Percentiles rank a stretch among this genome's conserved stretches.
These are phyloP conservation scores for Sutorius eximius DNA, from an alignment of 1,284 basidiomycete genomes.

Conservation along the genomic window DNA sequence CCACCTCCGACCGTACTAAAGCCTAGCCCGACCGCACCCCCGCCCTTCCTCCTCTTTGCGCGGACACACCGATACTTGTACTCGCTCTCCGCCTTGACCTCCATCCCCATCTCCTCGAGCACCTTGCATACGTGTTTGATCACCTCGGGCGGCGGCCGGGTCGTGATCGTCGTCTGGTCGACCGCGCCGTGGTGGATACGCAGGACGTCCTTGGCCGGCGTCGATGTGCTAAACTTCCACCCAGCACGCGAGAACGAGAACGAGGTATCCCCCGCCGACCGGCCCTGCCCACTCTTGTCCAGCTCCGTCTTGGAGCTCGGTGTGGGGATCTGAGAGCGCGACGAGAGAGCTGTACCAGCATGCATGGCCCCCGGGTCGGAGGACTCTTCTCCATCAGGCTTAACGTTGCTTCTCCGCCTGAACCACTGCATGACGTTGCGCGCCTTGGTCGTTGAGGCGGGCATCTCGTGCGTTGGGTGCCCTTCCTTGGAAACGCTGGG, in stretches of 20 bases:
- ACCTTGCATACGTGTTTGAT: constrained; percentile 83
- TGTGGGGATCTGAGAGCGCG: constrained; percentile 32
- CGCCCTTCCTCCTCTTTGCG: constrained; percentile 65
- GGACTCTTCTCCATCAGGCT: constrained; percentile 40
- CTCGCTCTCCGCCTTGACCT: constrained; percentile 83
- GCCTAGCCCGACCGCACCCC: constrained; percentile 40
- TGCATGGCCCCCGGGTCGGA: constrained; percentile 21
- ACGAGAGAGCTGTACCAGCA: constrained; percentile 26
- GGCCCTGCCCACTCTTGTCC: constrained; percentile 30
- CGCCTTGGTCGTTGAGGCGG: constrained; percentile 72
- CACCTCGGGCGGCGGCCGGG: constrained; percentile 80
- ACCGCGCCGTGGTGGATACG: constrained; percentile 91
- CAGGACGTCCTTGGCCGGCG: constrained; percentile 55
- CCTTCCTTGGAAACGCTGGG: constrained; percentile 29
- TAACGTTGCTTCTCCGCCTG: constrained; percentile 64
- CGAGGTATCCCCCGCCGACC: constrained; percentile 27
- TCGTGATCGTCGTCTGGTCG: constrained; percentile 90
- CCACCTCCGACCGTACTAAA: constrained; percentile 42
- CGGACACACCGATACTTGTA: constrained; percentile 86
- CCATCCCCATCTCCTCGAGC: constrained; percentile 88
- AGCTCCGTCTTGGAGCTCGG: constrained; percentile 29
- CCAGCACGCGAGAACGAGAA: constrained; percentile 36
- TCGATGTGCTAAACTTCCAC: constrained; percentile 34
- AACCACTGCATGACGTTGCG: constrained; percentile 83
- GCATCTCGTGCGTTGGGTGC: constrained; percentile 41